Base-by-base conservation (phyloP, 2,329 filamentous ascomycete genomes). In the Leptographium wingfieldii region DNA sequence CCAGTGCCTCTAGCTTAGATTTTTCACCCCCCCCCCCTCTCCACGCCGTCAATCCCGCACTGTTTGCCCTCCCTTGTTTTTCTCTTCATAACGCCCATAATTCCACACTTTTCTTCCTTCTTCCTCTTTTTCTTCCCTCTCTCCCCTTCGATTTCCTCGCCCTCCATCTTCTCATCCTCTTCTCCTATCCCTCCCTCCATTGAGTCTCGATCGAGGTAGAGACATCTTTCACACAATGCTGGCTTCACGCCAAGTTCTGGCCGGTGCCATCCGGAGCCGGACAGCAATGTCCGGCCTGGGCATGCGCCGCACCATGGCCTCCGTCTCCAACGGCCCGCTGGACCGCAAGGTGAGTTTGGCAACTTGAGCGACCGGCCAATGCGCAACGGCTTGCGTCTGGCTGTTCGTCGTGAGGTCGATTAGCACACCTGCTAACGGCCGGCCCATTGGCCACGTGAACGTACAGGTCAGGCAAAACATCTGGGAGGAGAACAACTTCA, bases 401-500 rank as follows among this genome's bases (percentile, higher is more conserved):
- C 33, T 35, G 3, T 9, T 35, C 33, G 33, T 35, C 33, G 33
- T 2, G 33, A 35, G 33, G 33, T 35, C 9, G 6, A 35, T 9
- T 11, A 2, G 22, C 33, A 31, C 5, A 40, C 11, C 33, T n/a
- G 40, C 58, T 56, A 51, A 54, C 54, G 46, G 55, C 43, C 40
- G 40, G 14, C 40, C 40, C 40, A 5, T n/a, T 49, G 46, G n/a
- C n/a, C n/a, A 49, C 22, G 16, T 25, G 19, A 25, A 38, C 48
- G 46, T 31, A 5, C 62, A 84, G 81, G 81, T 99, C 75, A 88
- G 87, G 76, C 96, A 97, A 83, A 95, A 92, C 82, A 96, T 90
- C 79, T 90, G 86, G 82, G 94, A 99, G 78, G 88, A 91, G 76
- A 84, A 83, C 76, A 94, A 95, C 83, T 96, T 90, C 82, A 96